A percentile compares a stretch with the other conserved stretches of the same genome.
phyloP scores from a whole-genome alignment of 192 early-diverging fungal species.

The Backusella parvicylindrica region DNA sequence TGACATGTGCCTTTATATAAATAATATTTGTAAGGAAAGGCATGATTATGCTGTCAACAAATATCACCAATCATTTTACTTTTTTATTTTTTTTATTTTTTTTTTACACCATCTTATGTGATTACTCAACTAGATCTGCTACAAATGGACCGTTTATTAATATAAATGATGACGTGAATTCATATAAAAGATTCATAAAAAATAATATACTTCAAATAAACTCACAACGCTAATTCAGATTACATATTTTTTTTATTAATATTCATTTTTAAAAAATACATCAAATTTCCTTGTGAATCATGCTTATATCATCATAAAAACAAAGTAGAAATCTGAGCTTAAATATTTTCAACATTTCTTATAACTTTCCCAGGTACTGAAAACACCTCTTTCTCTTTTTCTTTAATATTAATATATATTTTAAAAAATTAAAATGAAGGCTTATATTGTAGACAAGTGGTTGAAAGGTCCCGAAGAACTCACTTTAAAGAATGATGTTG shows the following conservation, averaged over 20 bases:
- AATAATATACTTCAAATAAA: not conserved
- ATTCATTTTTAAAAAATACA: not conserved
- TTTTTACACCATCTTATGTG: too few species aligned
- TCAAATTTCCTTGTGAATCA: not conserved
- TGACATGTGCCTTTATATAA: too few species aligned
- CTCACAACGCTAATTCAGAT: not conserved
- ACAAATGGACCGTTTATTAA: not conserved
- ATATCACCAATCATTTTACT: too few species aligned
- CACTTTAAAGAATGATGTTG: slow-evolving; percentile 49
- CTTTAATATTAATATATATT: not conserved
- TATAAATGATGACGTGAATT: not conserved
- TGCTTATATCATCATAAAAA: slow-evolving; percentile 3
- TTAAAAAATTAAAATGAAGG: slow-evolving; percentile 24
- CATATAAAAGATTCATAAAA: not conserved
- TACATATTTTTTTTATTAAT: not conserved
- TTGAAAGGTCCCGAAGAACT: slow-evolving; percentile 36
- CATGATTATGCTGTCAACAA: too few species aligned
- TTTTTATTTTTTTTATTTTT: too few species aligned
- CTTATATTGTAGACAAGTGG: slow-evolving; percentile 31
- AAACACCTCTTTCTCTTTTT: not conserved
- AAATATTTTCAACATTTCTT: not conserved
- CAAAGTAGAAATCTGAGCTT: not conserved
- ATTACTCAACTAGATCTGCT: too few species aligned
- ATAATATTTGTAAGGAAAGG: too few species aligned
- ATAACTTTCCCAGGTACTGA: not conserved